A percentile compares a stretch with the other conserved stretches of the same genome.
Evolutionary conservation across 176 grass and related monocot species (phyloP).

Genomic region (Tillandsia leiboldiana): DNA sequence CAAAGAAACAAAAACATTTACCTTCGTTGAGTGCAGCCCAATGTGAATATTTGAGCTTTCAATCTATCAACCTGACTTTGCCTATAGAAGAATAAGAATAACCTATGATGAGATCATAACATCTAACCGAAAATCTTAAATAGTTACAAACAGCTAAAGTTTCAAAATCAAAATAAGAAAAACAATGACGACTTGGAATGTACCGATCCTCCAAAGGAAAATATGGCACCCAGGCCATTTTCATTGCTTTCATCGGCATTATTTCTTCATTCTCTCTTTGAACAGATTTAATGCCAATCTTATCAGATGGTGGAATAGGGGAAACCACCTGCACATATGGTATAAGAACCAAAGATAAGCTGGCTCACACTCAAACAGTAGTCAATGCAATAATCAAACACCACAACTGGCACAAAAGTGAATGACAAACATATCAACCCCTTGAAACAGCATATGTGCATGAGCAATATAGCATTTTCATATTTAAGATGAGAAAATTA

Average conservation of each 20-base stretch:
- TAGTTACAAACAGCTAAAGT: not conserved
- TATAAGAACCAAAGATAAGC: not conserved
- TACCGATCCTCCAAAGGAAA: slow-evolving; percentile 78
- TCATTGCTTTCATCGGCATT: slow-evolving; percentile 83
- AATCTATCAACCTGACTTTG: slow-evolving; percentile 47
- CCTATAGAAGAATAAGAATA: slow-evolving; percentile 34
- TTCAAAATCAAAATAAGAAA: not conserved
- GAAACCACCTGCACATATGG: slow-evolving; percentile 52
- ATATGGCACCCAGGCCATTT: slow-evolving; percentile 97
- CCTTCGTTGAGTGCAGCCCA: slow-evolving; percentile 87
- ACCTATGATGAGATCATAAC: slow-evolving; percentile 1
- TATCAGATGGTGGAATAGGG: slow-evolving; percentile 80
- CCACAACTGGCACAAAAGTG: not conserved
- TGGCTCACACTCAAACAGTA: too few relatives aligned
- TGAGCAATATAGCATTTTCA: too few relatives aligned
- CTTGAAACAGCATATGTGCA: too few relatives aligned
- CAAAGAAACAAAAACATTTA: slow-evolving; percentile 24
- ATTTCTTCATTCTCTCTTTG: slow-evolving; percentile 90
- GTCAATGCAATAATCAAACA: not conserved
- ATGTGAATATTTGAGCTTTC: slow-evolving; percentile 79
- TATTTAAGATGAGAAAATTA: too few relatives aligned
- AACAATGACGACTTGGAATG: not conserved
- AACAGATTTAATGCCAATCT: slow-evolving; percentile 86
- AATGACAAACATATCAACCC: not conserved
- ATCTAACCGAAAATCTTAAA: not conserved